Evolutionary conservation across 768 basidiomycete genomes (phyloP).

Genomic region (Mycena sanguinolenta): DNA sequence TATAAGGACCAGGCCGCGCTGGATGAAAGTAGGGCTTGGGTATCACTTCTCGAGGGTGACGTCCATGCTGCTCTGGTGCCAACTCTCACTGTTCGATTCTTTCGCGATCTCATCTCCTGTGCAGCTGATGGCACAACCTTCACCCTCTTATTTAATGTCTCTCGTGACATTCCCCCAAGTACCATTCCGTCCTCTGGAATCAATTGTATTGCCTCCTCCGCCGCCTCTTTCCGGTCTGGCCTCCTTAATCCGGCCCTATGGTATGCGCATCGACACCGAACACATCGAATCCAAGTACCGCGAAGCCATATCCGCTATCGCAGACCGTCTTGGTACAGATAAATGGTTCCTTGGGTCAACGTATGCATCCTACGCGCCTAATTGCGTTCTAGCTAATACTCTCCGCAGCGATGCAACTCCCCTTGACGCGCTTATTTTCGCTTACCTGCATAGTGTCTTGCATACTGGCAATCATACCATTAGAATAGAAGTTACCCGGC

Average conservation of each 20-base stretch:
- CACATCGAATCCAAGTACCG: slow-evolving; percentile 71
- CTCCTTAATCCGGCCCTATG: slow-evolving; percentile 72
- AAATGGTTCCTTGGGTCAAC: slow-evolving; percentile 85
- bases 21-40: slow-evolving; percentile 88
- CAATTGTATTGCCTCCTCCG: slow-evolving; percentile 74
- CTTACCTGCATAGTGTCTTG: slow-evolving; percentile 80
- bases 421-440: slow-evolving; percentile 86
- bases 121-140: slow-evolving; percentile 65
- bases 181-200: slow-evolving; percentile 54
- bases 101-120: neutral
- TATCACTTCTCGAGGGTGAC: slow-evolving; percentile 79
- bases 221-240: slow-evolving; percentile 78
- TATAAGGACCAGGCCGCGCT: slow-evolving; percentile 70
- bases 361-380: slow-evolving; percentile 53
- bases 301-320: slow-evolving; percentile 80
- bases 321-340: slow-evolving; percentile 81
- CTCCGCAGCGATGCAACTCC: slow-evolving; percentile 75
- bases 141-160: slow-evolving; percentile 55
- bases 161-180: slow-evolving; percentile 55
- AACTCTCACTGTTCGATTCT: slow-evolving; percentile 29
- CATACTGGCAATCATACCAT: slow-evolving; percentile 56
- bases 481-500: slow-evolving; percentile 76
- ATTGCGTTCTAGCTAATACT: neutral
- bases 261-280: slow-evolving; percentile 65
- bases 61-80: slow-evolving; percentile 83